These are phyloP conservation scores for Colletotrichum liriopes DNA, from an alignment of 2,329 filamentous ascomycete species.

Conservation along the genomic window DNA sequence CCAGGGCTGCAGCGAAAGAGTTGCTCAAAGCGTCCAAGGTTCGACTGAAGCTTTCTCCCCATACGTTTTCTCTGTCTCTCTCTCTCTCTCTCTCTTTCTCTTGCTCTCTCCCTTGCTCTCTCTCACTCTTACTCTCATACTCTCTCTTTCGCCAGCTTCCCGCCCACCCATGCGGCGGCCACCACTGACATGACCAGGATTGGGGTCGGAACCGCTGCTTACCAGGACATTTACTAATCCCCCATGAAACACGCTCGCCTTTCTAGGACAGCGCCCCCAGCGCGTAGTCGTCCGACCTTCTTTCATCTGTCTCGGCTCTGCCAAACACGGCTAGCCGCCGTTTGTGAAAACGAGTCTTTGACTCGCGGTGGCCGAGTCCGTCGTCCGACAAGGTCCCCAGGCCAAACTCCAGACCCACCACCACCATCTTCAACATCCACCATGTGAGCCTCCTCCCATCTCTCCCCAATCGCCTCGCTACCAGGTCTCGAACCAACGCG, in stretches of 20 bases:
- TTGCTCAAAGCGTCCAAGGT: conserved; percentile 14
- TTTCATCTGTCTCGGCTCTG: conserved; percentile 29
- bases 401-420: conserved; percentile 29
- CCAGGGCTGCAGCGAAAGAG: conserved; percentile 7
- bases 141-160: neutral
- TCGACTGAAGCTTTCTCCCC: neutral
- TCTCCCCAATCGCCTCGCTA: conserved; percentile 18
- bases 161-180: neutral
- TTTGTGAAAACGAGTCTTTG: conserved; percentile 22
- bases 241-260: conserved; percentile 40
- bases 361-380: conserved; percentile 26
- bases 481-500: conserved; percentile 33
- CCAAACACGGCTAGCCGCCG: conserved; percentile 41
- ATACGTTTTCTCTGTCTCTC: neutral
- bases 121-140: too few species aligned
- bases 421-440: conserved; percentile 14
- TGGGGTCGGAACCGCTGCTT: conserved; percentile 25
- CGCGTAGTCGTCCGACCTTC: conserved; percentile 41
- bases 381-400: conserved; percentile 8
- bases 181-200: conserved; percentile 14
- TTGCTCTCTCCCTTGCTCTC: neutral
- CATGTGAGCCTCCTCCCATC: conserved; percentile 3
- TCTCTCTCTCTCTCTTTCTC: too few species aligned
- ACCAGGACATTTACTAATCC: conserved; percentile 33
- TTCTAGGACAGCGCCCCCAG: conserved; percentile 23